Conservation (phyloP, 352 stramenopile genomes). For the Phytophthora brassicae region DNA sequence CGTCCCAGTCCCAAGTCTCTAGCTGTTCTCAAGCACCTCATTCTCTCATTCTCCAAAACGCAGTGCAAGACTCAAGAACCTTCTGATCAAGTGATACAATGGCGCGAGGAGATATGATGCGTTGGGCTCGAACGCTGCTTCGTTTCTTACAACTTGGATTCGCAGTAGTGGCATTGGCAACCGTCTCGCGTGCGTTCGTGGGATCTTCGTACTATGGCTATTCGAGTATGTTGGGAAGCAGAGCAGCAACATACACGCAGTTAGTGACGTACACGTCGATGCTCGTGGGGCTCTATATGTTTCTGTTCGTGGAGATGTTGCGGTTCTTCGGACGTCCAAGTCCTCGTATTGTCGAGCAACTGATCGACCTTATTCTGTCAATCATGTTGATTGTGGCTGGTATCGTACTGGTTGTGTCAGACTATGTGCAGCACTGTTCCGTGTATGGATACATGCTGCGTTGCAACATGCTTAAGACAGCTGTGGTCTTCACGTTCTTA, state of each 20-base stretch:
- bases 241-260: conserved; percentile 53
- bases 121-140: conserved; percentile 43
- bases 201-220: conserved; percentile 66
- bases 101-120: conserved; percentile 25
- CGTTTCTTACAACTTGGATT: conserved; percentile 68
- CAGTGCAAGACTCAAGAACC: neutral
- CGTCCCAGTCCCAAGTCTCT: conserved; percentile 28
- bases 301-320: conserved; percentile 50
- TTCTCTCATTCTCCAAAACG: conserved; percentile 25
- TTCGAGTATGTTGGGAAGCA: conserved; percentile 69
- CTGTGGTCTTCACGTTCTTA: conserved; percentile 70
- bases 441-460: conserved; percentile 75
- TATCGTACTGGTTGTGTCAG: conserved; percentile 66
- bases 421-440: conserved; percentile 65
- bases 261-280: conserved; percentile 70
- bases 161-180: conserved; percentile 56
- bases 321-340: conserved; percentile 42
- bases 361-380: conserved; percentile 56
- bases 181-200: conserved; percentile 62
- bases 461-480: conserved; percentile 50
- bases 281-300: conserved; percentile 57
- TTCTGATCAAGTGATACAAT: conserved; percentile 23
- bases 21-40: neutral
- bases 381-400: conserved; percentile 60
- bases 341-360: conserved; percentile 43